These are phyloP conservation scores for Nothophytophthora sp. DNA, from an alignment of 352 stramenopile species.

Conservation along the genomic window DNA sequence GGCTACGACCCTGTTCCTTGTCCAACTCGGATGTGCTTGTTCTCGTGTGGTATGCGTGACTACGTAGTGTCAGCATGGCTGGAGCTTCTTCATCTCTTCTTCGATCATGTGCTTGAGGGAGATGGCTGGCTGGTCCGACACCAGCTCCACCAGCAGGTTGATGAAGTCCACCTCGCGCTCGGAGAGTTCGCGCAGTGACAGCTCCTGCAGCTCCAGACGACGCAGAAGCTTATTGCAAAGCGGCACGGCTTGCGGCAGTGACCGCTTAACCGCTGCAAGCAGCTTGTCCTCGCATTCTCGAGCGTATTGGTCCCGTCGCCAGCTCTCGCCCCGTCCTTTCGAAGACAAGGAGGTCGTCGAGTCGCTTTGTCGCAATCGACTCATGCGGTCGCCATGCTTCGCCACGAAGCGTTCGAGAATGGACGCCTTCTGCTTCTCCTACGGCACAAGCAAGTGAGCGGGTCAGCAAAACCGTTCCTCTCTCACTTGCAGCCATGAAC, in stretches of 20 bases:
- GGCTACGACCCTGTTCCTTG: conserved; percentile 15
- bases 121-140: conserved; percentile 65
- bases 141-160: conserved; percentile 75
- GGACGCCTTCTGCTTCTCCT: conserved; percentile 73
- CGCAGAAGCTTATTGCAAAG: conserved; percentile 70
- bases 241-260: conserved; percentile 65
- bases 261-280: conserved; percentile 54
- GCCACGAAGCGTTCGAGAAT: conserved; percentile 80
- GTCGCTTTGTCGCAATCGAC: conserved; percentile 28
- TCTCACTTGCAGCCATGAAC: not conserved
- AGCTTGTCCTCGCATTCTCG: conserved; percentile 62
- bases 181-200: conserved; percentile 70
- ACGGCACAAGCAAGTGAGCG: not conserved
- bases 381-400: conserved; percentile 80
- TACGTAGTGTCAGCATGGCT: conserved; percentile 3
- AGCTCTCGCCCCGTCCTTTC: conserved; percentile 12
- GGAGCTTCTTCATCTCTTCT: conserved; percentile 64
- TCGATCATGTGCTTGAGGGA: conserved; percentile 75
- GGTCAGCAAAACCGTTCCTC: not conserved
- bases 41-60: not conserved
- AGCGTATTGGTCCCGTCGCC: conserved; percentile 41
- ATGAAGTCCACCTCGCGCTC: conserved; percentile 84
- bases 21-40: conserved; percentile 7
- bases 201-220: conserved; percentile 70
- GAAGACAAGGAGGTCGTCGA: conserved; percentile 5